These are phyloP conservation scores for Globisporangium recalcitrans DNA, from an alignment of 352 stramenopile genomes.

Conservation along the genomic window DNA sequence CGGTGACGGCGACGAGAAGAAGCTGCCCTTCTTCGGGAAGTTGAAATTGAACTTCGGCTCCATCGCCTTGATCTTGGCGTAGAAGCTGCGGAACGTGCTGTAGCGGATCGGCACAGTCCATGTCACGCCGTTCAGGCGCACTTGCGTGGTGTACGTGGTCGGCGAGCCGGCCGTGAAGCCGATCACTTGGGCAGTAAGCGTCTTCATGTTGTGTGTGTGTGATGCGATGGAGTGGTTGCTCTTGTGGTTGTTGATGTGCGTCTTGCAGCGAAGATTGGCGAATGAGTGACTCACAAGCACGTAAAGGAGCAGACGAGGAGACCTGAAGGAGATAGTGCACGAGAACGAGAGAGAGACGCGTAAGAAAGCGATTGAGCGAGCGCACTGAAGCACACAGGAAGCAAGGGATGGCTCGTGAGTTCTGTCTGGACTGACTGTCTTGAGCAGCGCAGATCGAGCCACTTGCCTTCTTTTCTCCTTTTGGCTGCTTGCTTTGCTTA, in stretches of 20 bases:
- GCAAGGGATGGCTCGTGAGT: neutral
- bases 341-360: neutral
- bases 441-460: neutral
- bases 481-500: slow-evolving; percentile 2
- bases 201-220: slow-evolving; percentile 15
- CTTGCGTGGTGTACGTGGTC: slow-evolving; percentile 47
- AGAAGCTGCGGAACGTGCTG: slow-evolving; percentile 57
- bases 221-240: neutral
- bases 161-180: slow-evolving; percentile 35
- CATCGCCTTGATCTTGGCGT: slow-evolving; percentile 37
- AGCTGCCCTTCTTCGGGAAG: slow-evolving; percentile 55
- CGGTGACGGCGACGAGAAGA: slow-evolving; percentile 58
- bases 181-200: slow-evolving; percentile 33
- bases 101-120: slow-evolving; percentile 61
- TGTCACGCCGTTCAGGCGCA: slow-evolving; percentile 29
- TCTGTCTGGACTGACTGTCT: neutral
- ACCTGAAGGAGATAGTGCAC: neutral
- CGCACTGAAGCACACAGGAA: slow-evolving; percentile 4
- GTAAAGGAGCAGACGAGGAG: slow-evolving; percentile 3
- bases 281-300: slow-evolving; percentile 7
- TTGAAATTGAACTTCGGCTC: slow-evolving; percentile 51
- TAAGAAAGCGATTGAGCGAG: neutral
- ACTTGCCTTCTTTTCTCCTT: neutral
- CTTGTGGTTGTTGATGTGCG: neutral
- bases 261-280: slow-evolving; percentile 2